Conservation (phyloP, 495 filamentous ascomycete species). For the Aspergillus biplanus region DNA sequence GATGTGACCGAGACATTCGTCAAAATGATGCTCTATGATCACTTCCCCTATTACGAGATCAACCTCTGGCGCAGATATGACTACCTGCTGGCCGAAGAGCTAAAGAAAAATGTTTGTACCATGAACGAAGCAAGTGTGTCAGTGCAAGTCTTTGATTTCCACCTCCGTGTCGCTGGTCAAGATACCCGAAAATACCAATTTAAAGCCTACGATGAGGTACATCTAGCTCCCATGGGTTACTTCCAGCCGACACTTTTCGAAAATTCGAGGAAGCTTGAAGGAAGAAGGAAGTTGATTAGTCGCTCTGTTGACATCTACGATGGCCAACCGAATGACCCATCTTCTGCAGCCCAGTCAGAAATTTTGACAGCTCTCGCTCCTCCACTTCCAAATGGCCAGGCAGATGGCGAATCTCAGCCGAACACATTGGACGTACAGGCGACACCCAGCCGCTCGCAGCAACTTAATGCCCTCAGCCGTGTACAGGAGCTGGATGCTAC, state of each 20-base stretch:
- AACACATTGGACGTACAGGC: constrained; percentile 39
- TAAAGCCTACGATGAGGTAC: constrained; percentile 93
- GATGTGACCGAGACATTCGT: constrained; percentile 94
- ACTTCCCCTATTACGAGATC: constrained; percentile 93
- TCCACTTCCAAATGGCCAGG: constrained; percentile 44
- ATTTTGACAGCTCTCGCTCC: constrained; percentile 73
- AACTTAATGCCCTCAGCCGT: constrained; percentile 47
- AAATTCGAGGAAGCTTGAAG: constrained; percentile 73
- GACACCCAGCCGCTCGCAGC: constrained; percentile 45
- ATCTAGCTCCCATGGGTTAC: constrained; percentile 86
- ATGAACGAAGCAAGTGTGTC: constrained; percentile 83
- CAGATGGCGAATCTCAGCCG: constrained; percentile 37
- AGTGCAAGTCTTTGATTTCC: constrained; percentile 81
- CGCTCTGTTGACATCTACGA: constrained; percentile 94
- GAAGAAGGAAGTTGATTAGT: constrained; percentile 75
- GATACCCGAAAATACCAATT: constrained; percentile 89
- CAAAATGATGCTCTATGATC: constrained; percentile 95
- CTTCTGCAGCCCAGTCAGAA: constrained; percentile 80
- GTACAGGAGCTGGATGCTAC: constrained; percentile 65
- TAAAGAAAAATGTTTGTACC: constrained; percentile 88
- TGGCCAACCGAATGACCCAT: constrained; percentile 83
- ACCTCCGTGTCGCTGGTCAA: constrained; percentile 83
- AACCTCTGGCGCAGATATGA: constrained; percentile 90
- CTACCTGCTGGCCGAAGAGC: constrained; percentile 89
- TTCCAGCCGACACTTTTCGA: constrained; percentile 89